These are phyloP conservation scores for Rauvolfia tetraphylla DNA, from an alignment of 257 asterid genomes.

Conservation along the genomic window DNA sequence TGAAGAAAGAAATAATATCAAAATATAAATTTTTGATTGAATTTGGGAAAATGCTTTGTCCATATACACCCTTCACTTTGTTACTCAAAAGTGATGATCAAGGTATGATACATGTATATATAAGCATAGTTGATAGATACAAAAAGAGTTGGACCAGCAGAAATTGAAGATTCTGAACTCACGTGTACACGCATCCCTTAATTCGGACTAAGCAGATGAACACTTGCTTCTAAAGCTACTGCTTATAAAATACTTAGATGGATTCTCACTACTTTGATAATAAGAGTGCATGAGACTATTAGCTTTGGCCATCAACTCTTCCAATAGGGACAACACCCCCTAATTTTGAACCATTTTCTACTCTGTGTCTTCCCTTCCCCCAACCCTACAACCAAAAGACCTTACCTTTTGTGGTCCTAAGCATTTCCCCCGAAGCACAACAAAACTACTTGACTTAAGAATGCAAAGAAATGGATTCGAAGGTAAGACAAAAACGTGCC, in stretches of 20 bases:
- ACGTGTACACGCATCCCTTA: conserved; percentile 14
- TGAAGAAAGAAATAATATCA: no score
- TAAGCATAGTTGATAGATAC: no score
- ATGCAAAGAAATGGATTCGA: neutral
- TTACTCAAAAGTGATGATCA: no score
- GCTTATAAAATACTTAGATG: neutral
- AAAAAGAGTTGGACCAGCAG: neutral
- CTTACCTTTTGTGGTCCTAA: conserved; percentile 20
- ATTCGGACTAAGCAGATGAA: neutral
- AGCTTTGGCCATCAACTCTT: neutral
- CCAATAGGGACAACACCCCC: conserved; percentile 15
- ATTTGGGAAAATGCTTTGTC: no score
- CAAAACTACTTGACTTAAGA: conserved; percentile 1
- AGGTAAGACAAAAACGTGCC: conserved; percentile 18
- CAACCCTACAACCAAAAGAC: neutral
- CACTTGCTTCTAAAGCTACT: conserved; percentile 13
- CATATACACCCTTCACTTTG: no score
- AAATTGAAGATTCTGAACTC: conserved; percentile 18
- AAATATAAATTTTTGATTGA: no score
- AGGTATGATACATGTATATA: no score
- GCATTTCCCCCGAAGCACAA: neutral
- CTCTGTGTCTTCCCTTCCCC: neutral
- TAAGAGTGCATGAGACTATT: conserved; percentile 14
- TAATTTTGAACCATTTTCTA: neutral
- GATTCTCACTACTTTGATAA: conserved; percentile 4